phyloP scores from a whole-genome alignment of 2,329 filamentous ascomycete genomes.

The Zopfia rhizophila region DNA sequence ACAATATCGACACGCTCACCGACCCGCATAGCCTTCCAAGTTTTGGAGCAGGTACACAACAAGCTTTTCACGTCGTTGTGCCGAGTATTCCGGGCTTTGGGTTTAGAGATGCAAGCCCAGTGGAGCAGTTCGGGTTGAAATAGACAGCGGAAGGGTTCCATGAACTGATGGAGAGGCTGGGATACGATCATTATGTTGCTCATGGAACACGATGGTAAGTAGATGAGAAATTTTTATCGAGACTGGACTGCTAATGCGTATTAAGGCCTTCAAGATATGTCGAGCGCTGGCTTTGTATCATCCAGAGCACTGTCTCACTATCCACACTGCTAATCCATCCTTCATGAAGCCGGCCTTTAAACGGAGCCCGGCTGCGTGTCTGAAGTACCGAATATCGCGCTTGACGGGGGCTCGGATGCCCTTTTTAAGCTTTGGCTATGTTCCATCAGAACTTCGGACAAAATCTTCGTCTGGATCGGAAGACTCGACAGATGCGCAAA shows the following conservation, averaged over 20 bases:
- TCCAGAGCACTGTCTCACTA: conserved; percentile 64
- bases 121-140: conserved; percentile 60
- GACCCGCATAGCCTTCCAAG: conserved; percentile 59
- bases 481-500: not conserved
- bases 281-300: conserved; percentile 61
- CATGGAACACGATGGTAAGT: conserved; percentile 64
- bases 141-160: conserved; percentile 68
- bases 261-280: conserved; percentile 56
- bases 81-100: conserved; percentile 73
- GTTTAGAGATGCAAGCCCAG: conserved; percentile 71
- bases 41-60: conserved; percentile 30
- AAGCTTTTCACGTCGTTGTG: conserved; percentile 72
- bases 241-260: conserved; percentile 10
- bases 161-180: conserved; percentile 68
- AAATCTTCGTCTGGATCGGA: not conserved
- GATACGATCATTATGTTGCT: conserved; percentile 68
- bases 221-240: not conserved
- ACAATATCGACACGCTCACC: conserved; percentile 64
- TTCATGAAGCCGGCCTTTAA: conserved; percentile 61
- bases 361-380: conserved; percentile 60
- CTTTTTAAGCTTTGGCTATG: conserved; percentile 66
- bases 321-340: conserved; percentile 70
- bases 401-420: conserved; percentile 52
- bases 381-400: conserved; percentile 66
- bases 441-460: conserved; percentile 60